phyloP scores from a whole-genome alignment of 768 basidiomycete species.

The Psilocybe sp. region DNA sequence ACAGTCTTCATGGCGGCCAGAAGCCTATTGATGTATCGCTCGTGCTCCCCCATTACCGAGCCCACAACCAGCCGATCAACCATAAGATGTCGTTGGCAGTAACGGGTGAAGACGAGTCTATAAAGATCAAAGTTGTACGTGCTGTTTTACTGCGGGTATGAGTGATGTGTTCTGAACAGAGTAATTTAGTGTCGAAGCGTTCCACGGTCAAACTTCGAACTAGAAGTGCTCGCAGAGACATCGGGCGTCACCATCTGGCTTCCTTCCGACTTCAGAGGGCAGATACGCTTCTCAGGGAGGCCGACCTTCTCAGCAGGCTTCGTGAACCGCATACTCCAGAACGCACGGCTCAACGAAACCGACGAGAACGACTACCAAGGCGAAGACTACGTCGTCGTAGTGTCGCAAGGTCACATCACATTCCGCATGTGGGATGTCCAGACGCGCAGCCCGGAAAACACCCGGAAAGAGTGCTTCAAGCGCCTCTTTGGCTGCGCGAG shows the following conservation, averaged over 20 bases:
- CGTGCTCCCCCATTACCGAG: slow-evolving; percentile 76
- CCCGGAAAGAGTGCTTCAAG: slow-evolving; percentile 59
- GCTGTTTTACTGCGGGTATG: background rate
- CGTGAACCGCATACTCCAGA: slow-evolving; percentile 60
- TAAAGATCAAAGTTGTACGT: slow-evolving; percentile 76
- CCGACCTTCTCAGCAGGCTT: slow-evolving; percentile 69
- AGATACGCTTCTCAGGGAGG: slow-evolving; percentile 52
- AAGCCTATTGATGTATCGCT: slow-evolving; percentile 62
- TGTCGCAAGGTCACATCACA: slow-evolving; percentile 56
- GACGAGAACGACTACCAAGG: slow-evolving; percentile 29
- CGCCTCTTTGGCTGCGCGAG: slow-evolving; percentile 60
- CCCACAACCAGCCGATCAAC: slow-evolving; percentile 66
- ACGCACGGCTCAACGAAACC: slow-evolving; percentile 46
- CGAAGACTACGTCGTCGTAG: slow-evolving; percentile 63
- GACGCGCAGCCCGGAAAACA: slow-evolving; percentile 60
- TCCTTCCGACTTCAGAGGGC: slow-evolving; percentile 76
- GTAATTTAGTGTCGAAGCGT: slow-evolving; percentile 53
- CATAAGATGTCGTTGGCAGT: slow-evolving; percentile 74
- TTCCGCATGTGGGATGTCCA: slow-evolving; percentile 82
- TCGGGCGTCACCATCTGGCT: slow-evolving; percentile 76
- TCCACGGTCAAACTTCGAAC: slow-evolving; percentile 52
- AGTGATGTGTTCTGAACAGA: slow-evolving; percentile 14
- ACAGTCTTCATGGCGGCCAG: slow-evolving; percentile 50
- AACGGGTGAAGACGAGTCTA: slow-evolving; percentile 44
- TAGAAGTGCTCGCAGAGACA: slow-evolving; percentile 61